Conservation (phyloP, 1,139 yeast species). For the Scheffersomyces titani region DNA sequence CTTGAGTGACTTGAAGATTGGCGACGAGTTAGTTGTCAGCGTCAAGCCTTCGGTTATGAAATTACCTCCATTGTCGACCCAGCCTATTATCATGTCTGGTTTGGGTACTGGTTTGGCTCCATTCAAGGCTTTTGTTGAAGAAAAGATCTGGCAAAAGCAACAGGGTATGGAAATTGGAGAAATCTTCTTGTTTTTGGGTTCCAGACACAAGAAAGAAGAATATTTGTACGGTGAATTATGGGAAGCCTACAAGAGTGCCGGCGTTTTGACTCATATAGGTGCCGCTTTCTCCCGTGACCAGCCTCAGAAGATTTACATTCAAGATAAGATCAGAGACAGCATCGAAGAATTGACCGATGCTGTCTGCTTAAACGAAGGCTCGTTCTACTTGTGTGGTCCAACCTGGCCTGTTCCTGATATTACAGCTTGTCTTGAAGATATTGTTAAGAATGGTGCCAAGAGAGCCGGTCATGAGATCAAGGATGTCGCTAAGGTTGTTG, state of each 20-base stretch:
- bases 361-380: conserved; percentile 75
- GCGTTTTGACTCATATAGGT: conserved; percentile 90
- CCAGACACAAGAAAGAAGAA: conserved; percentile 95
- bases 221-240: conserved; percentile 95
- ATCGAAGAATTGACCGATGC: conserved; percentile 76
- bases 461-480: conserved; percentile 61
- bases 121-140: conserved; percentile 95
- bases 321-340: conserved; percentile 85
- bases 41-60: conserved; percentile 98
- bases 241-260: conserved; percentile 95
- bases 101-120: conserved; percentile 98
- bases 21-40: conserved; percentile 87
- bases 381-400: conserved; percentile 97
- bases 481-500: conserved; percentile 79
- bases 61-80: conserved; percentile 81
- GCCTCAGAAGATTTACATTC: conserved; percentile 91
- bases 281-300: conserved; percentile 99
- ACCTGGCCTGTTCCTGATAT: conserved; percentile 99
- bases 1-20: conserved; percentile 74
- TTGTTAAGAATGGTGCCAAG: conserved; percentile 70
- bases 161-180: conserved; percentile 92
- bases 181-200: conserved; percentile 84
- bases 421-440: conserved; percentile 85
- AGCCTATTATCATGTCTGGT: conserved; percentile 96
- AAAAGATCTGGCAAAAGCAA: conserved; percentile 88